Conservation (phyloP, 1,284 basidiomycete species). For the Sphaerobolus stellatus region DNA sequence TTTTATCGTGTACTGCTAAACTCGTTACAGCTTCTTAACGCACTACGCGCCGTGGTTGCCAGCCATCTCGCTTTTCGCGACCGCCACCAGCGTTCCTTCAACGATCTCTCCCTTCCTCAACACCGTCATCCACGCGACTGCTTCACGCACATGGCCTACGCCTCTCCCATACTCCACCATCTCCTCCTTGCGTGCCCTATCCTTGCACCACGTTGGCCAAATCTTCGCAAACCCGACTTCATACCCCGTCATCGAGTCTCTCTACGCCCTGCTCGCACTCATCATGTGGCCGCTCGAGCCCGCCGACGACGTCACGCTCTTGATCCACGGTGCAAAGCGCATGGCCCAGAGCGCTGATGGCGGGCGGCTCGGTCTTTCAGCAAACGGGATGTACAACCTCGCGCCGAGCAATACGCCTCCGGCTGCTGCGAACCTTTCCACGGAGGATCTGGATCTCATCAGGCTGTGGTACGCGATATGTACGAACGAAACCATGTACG, state of each 20-base stretch:
- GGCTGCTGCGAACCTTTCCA: background rate
- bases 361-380: background rate
- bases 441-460: background rate
- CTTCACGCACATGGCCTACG: constrained; percentile 6
- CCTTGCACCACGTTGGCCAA: constrained; percentile 9
- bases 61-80: background rate
- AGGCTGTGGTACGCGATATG: constrained; percentile 10
- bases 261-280: constrained; percentile 8
- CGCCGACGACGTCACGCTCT: constrained; percentile 5
- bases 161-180: no score
- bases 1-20: background rate
- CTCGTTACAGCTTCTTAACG: background rate
- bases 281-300: constrained; percentile 11
- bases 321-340: constrained; percentile 5
- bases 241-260: constrained; percentile 7
- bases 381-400: background rate
- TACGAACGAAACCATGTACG: constrained; percentile 12
- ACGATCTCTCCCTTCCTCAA: constrained; percentile 7
- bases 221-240: constrained; percentile 8
- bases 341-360: constrained; percentile 4
- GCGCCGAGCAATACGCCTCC: background rate
- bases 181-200: background rate
- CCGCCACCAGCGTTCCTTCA: background rate
- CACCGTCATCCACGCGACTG: constrained; percentile 10
- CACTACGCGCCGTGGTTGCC: constrained; percentile 10